Base-by-base conservation (phyloP, 805 yeast genomes). In the Priceomyces haplophilus region DNA sequence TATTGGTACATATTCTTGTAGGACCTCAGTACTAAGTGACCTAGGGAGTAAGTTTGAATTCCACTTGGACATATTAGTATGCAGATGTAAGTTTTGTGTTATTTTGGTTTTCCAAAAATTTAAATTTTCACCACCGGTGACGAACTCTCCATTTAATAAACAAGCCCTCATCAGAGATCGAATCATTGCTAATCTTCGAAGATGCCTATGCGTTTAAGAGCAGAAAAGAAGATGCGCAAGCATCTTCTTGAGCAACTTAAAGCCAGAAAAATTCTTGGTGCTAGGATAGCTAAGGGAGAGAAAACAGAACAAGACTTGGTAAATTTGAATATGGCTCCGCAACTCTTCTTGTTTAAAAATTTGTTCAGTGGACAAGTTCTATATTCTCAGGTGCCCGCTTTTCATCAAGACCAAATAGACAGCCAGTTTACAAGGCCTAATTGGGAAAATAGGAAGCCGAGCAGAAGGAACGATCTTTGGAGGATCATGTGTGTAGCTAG, bases 291-390 rank as follows among this genome's bases (percentile, higher is more conserved):
- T 13, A 54, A 67, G 49, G 72, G 70, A 4, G 46, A 50, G 38
- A 70, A 70, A 50, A 52, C 67, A 8, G 55, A 53, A 21, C 47
- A 52, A 27, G 72, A 68, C 25, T 63, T 70, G 38, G 43, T 47
- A 17, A 48, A 64, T 43, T 78, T 84, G 50, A 78, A 79, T 7
- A 78, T 79, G 61, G 95, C 88, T 3, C 96, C 97, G 7, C 90
- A 85, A 56, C 85, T 90, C 10, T 87, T 76, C 58, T 65, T 88
- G 34, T 91, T 86, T 72, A 79, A 93, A 59, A 89, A 90, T 69
- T 64, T 88, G 38, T 93, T 88, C 66, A 75, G 85, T 32, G 97
- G 97, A 4, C 97, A 90, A 69, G 95, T 89, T 15, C 64, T 88
- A 8, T 90, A 88, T 62, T 82, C 96, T 4, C 97, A 90, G 65